Evolutionary conservation across 2,329 filamentous ascomycete genomes (phyloP).

Genomic region (Macroventuria anomochaeta): DNA sequence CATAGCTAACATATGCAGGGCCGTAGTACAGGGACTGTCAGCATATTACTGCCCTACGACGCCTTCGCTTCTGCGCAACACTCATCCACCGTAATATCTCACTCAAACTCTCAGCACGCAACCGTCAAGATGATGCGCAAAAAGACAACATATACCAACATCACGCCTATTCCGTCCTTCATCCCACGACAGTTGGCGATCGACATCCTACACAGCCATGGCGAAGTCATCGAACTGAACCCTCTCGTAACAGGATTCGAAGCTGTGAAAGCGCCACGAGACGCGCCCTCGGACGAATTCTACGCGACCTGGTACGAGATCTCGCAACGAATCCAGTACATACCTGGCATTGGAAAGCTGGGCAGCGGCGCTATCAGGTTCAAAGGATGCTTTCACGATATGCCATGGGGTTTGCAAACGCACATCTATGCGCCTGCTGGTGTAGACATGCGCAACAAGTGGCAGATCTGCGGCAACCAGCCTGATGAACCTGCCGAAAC

Average conservation of each 20-base stretch:
- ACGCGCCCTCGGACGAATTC: slow-evolving; percentile 72
- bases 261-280: slow-evolving; percentile 69
- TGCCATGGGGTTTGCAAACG: slow-evolving; percentile 74
- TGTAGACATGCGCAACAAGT: slow-evolving; percentile 71
- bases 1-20: slow-evolving; percentile 8
- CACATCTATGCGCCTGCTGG: slow-evolving; percentile 73
- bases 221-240: slow-evolving; percentile 74
- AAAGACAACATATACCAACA: slow-evolving; percentile 70
- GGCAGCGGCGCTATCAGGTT: slow-evolving; percentile 71
- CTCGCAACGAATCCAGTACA: slow-evolving; percentile 70
- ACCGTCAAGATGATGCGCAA: slow-evolving; percentile 54
- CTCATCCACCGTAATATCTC: neutral
- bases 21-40: slow-evolving; percentile 14
- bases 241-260: slow-evolving; percentile 70
- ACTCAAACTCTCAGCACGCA: neutral
- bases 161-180: slow-evolving; percentile 72
- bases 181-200: slow-evolving; percentile 75
- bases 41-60: slow-evolving; percentile 6
- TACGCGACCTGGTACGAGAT: slow-evolving; percentile 80
- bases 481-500: slow-evolving; percentile 69
- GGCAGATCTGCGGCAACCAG: slow-evolving; percentile 72
- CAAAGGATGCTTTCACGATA: slow-evolving; percentile 74
- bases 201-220: slow-evolving; percentile 74
- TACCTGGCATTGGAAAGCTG: slow-evolving; percentile 70
- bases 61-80: slow-evolving; percentile 5